Conservation (phyloP, 768 basidiomycete genomes). For the Neoboletus subvelutipes region DNA sequence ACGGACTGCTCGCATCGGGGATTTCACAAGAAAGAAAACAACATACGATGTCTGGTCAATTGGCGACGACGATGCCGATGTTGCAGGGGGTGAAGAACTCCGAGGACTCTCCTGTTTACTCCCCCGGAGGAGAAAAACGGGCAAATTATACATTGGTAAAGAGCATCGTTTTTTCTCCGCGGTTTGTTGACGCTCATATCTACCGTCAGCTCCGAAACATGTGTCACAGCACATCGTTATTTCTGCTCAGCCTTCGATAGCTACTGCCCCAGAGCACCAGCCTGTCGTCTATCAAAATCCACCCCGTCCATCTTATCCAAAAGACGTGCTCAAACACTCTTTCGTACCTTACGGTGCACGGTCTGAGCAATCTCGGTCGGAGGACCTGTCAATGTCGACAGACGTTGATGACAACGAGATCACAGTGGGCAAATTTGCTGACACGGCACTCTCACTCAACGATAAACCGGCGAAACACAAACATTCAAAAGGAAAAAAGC, state of each 20-base stretch:
- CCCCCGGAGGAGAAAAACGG: constrained; percentile 60
- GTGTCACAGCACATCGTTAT: constrained; percentile 60
- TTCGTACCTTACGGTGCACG: constrained; percentile 65
- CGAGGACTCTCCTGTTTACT: constrained; percentile 59
- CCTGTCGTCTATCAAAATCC: constrained; percentile 44
- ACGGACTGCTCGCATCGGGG: no score
- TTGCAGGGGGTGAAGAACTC: constrained; percentile 62
- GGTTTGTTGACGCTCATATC: constrained; percentile 39
- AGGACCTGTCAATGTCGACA: constrained; percentile 13
- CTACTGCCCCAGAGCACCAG: constrained; percentile 21
- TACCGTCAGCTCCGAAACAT: constrained; percentile 51
- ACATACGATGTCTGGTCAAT: constrained; percentile 69
- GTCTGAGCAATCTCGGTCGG: neutral
- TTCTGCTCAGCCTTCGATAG: constrained; percentile 44
- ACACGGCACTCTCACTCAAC: neutral
- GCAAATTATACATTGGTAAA: constrained; percentile 58
- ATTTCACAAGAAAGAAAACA: constrained; percentile 50
- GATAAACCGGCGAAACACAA: constrained; percentile 15
- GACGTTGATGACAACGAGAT: constrained; percentile 27
- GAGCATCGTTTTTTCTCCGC: neutral
- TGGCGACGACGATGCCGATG: constrained; percentile 37
- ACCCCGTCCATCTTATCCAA: constrained; percentile 55
- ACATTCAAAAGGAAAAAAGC: constrained; percentile 39
- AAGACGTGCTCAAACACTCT: constrained; percentile 58
- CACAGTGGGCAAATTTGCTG: constrained; percentile 23